These are phyloP conservation scores for Umbelopsis vinacea DNA, from an alignment of 192 early-diverging fungal species.

Conservation along the genomic window DNA sequence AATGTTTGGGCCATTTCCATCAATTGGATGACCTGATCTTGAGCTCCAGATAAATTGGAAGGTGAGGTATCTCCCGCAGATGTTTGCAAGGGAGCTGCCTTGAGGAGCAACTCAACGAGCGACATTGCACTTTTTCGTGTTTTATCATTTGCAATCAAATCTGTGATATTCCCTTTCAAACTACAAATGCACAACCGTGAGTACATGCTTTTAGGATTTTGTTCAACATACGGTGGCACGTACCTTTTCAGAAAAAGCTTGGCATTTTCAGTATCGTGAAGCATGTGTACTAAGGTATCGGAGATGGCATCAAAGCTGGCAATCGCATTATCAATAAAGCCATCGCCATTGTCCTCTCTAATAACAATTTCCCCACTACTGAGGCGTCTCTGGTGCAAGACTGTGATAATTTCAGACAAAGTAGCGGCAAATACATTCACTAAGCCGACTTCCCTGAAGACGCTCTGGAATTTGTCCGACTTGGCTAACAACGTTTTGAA, in stretches of 20 bases:
- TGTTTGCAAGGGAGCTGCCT: not conserved
- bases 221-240: conserved; percentile 11
- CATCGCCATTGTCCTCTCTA: conserved; percentile 23
- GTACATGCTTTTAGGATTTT: no score
- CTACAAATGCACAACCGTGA: conserved; percentile 31
- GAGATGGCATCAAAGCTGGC: conserved; percentile 58
- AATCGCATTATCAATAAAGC: conserved; percentile 53
- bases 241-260: conserved; percentile 54
- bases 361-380: conserved; percentile 40
- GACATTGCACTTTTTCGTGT: conserved; percentile 54
- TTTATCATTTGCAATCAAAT: conserved; percentile 56
- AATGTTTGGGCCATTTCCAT: conserved; percentile 63
- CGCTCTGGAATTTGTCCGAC: conserved; percentile 55
- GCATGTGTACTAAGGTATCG: conserved; percentile 51
- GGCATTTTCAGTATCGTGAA: conserved; percentile 48
- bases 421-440: conserved; percentile 61
- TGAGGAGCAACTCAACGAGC: conserved; percentile 40
- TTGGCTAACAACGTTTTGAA: conserved; percentile 48
- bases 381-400: conserved; percentile 42
- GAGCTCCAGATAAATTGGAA: conserved; percentile 25
- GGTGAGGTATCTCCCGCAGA: conserved; percentile 8
- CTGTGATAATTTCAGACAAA: conserved; percentile 54
- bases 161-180: conserved; percentile 52
- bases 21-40: conserved; percentile 57
- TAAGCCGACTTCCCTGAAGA: conserved; percentile 63